Evolutionary conservation across 1,139 yeast species (phyloP), one percentile per base, ranked within the genome.

Genomic region (Taphrina communis): DNA sequence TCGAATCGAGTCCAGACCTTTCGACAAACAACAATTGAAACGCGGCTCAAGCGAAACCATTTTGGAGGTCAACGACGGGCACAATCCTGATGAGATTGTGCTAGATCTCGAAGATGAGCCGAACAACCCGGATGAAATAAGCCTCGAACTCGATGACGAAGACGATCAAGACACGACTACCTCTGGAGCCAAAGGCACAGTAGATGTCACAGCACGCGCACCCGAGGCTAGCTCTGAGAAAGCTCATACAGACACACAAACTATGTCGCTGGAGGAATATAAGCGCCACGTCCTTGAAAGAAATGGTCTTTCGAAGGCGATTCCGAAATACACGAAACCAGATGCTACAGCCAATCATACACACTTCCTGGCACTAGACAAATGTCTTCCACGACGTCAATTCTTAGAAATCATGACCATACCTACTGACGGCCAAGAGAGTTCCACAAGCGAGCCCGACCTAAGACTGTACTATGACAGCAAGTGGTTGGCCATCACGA

Each of bases 291-390:
- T 51, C 21, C 60, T 48, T 7, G 21, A 19, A 42, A 39, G 56
- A 14, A 36, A 31, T 48, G 41, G 44, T 9, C 44, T 50, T 17
- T 59, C 53, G 17, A 38, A 52, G 65, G 17, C 52, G 17, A 31
- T 7, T 14, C 17, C 14, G 2, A 19, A 35, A 9, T n/a, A 11
- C 9, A 12, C 9, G 2, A 41, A 35, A 14, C 8, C 7, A 6
- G 21, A 9, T n/a, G 42, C 1, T 21, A 67, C 66, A 14, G 25
- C 50, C 25, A 46, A 71, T 65, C 72, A 77, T 2, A 89, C 96
- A 0, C 73, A 79, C 1, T 93, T 94, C 75, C 77, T 90, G 38
- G 96, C 98, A 0, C 81, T 94, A 25, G 98, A 93, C 76, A 94
- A 94, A 76, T 90, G 96, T 73, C 78, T 88, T 0, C 90, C 90